Base-by-base conservation (phyloP, 768 basidiomycete species). In the Crassisporium funariophilum region DNA sequence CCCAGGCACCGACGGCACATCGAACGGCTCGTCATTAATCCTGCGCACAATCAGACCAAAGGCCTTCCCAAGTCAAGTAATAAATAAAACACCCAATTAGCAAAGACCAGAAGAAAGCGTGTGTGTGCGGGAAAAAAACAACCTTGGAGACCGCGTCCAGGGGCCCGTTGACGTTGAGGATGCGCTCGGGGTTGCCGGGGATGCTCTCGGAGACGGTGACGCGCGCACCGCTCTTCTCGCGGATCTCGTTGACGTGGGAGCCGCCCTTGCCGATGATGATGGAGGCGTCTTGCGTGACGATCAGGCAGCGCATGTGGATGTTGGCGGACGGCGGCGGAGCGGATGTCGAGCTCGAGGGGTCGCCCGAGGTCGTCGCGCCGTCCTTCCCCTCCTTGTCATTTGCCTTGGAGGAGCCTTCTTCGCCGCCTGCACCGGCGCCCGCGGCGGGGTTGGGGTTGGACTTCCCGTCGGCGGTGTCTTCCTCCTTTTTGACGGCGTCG, bases 81-180 rank as follows among this genome's bases (percentile, higher is more conserved):
- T 50, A 17, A 54, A 16, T 35, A 41, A 40, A 50, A 36, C n/a
- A n/a, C n/a, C n/a, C n/a, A n/a, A n/a, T n/a, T n/a, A n/a, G n/a
- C n/a, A n/a, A n/a, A n/a, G n/a, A n/a, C 29, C 35, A 17, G 41
- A n/a, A 19, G 41, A 39, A 48, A 15, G 33, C 17, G 20, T 47
- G 21, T 22, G 50, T 35, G 49, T 33, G 23, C 35, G 24, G 12
- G 50, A 12, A 44, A 33, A 46, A 46, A 22, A 64, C 81, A 49
- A 89, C 95, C 86, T 99, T 99, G 47, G 91, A 93, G 15, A 98
- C 97, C n/a, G 97, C 95, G 61, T 99, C 97, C 41, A 99, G 79
- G 16, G 94, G 88, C 2, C 97, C 97, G 55, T 88, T 92, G 52
- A 99, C 95, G 63, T 95, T 95, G 58, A 99, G 75, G 55, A 99